Evolutionary conservation across 345 rosid genomes (phyloP).

Genomic region (Luvunga scandens): DNA sequence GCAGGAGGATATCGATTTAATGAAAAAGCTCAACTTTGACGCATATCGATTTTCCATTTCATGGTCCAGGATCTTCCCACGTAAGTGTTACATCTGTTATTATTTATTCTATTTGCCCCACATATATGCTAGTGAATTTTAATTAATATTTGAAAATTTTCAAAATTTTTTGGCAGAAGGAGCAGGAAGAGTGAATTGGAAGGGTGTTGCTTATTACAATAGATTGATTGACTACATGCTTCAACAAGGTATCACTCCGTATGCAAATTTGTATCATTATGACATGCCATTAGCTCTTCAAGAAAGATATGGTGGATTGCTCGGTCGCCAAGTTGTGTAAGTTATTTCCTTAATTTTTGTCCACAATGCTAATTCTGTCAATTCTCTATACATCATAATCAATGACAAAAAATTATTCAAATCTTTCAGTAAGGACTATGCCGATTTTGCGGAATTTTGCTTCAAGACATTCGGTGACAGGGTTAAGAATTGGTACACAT

Average conservation of each 20-base stretch:
- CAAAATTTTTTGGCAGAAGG: not conserved
- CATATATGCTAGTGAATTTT: not conserved
- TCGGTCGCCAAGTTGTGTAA: slow-evolving; percentile 38
- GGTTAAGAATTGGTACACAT: slow-evolving; percentile 69
- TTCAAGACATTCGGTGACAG: slow-evolving; percentile 61
- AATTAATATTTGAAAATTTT: too few relatives aligned
- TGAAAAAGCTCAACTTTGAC: slow-evolving; percentile 45
- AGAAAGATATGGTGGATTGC: slow-evolving; percentile 36
- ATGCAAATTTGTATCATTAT: slow-evolving; percentile 52
- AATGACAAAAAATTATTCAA: too few relatives aligned
- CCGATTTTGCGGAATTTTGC: slow-evolving; percentile 61
- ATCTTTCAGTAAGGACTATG: slow-evolving; percentile 49
- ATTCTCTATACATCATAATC: too few relatives aligned
- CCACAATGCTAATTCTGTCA: too few relatives aligned
- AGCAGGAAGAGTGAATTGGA: not conserved
- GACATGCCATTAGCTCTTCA: slow-evolving; percentile 58
- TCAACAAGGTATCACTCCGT: slow-evolving; percentile 36
- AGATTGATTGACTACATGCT: slow-evolving; percentile 31
- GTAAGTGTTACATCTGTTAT: slow-evolving; percentile 12
- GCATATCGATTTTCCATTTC: slow-evolving; percentile 61
- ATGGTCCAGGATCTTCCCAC: slow-evolving; percentile 56
- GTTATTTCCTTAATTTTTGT: not conserved
- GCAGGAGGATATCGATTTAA: slow-evolving; percentile 37
- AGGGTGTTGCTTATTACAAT: not conserved
- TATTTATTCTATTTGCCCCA: too few relatives aligned